Evolutionary conservation across 306 rosid genomes (phyloP).

Genomic region (Alnus rubra): DNA sequence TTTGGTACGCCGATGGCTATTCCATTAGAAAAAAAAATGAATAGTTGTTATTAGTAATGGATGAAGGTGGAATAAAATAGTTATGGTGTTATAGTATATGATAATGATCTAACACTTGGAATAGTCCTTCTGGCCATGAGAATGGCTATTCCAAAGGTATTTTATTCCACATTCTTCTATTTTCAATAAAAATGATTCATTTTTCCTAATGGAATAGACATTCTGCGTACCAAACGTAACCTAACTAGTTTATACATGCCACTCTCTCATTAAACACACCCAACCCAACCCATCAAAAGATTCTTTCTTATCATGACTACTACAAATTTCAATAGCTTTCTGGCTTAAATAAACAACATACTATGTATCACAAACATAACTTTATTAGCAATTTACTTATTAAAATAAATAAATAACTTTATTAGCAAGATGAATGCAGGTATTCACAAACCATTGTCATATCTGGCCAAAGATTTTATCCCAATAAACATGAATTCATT

Average conservation of each 20-base stretch:
- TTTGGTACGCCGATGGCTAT: no score
- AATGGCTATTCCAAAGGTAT: no score
- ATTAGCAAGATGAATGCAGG: not conserved
- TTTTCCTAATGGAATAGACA: no score
- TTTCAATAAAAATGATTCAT: no score
- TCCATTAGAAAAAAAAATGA: no score
- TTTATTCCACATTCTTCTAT: no score
- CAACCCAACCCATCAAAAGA: not conserved
- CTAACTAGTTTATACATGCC: not conserved
- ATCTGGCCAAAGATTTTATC: not conserved
- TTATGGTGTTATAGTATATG: no score
- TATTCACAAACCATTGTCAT: not conserved
- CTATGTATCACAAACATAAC: not conserved
- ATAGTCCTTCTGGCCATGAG: no score
- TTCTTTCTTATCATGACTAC: not conserved
- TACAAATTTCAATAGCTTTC: not conserved
- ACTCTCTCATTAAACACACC: not conserved
- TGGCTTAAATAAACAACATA: not conserved
- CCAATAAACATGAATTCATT: not conserved
- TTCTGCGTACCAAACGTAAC: no score
- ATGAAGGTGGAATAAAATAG: no score
- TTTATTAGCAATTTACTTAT: not conserved
- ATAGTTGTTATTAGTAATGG: no score
- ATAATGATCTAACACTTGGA: no score
- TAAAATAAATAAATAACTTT: not conserved